A percentile compares a stretch with the other conserved stretches of the same genome.
phyloP scores from a whole-genome alignment of 331 rosid genomes.

The Malus hybrid region DNA sequence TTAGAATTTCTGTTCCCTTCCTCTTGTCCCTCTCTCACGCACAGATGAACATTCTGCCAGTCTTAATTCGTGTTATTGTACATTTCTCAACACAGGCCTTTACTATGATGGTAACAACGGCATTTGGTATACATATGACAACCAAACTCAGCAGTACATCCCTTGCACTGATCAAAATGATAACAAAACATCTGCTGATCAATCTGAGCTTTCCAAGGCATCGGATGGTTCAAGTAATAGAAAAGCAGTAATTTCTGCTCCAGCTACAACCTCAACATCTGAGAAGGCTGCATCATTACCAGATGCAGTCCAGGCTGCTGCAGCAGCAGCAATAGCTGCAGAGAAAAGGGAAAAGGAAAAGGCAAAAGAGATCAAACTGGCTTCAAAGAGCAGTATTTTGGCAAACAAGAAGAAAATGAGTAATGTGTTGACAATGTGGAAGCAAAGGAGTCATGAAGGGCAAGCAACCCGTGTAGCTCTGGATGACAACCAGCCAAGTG shows the following conservation, averaged over 20 bases:
- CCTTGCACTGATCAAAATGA: constrained; percentile 82
- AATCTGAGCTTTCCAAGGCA: constrained; percentile 52
- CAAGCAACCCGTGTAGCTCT: constrained; percentile 81
- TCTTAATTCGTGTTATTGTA: not conserved
- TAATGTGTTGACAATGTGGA: constrained; percentile 96
- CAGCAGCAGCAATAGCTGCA: constrained; percentile 95
- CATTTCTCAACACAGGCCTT: constrained; percentile 53
- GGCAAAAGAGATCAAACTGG: constrained; percentile 85
- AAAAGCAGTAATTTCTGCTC: constrained; percentile 83
- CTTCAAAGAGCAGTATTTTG: constrained; percentile 89
- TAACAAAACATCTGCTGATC: constrained; percentile 43
- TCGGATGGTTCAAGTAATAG: constrained; percentile 57
- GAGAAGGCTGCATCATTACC: constrained; percentile 83
- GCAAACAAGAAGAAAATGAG: constrained; percentile 96
- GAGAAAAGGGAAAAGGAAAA: constrained; percentile 92
- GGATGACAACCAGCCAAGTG: constrained; percentile 53
- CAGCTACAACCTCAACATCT: constrained; percentile 61
- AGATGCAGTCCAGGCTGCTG: constrained; percentile 91
- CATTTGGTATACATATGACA: constrained; percentile 87
- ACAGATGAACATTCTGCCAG: not conserved
- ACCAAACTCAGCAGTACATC: constrained; percentile 66
- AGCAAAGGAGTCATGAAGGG: constrained; percentile 95
- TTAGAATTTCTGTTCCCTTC: too few relatives aligned
- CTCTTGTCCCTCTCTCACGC: not conserved
- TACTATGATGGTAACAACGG: constrained; percentile 89